Evolutionary conservation across 768 basidiomycete genomes (phyloP), one percentile per base, ranked within the genome.

Genomic region (Boletus subcaerulescens): DNA sequence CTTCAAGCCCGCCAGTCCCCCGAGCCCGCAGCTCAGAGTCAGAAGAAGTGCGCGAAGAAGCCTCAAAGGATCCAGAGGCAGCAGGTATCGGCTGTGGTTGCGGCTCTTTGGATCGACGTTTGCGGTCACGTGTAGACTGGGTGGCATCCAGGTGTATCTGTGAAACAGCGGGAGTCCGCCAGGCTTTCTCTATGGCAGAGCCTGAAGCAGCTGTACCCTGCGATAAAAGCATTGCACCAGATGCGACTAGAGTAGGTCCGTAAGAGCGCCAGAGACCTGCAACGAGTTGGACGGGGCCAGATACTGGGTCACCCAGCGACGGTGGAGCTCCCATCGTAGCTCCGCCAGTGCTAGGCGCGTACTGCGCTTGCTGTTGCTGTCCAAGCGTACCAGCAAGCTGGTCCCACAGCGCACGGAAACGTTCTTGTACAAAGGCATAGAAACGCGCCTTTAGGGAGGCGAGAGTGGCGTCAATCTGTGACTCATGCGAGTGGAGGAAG

Each of bases 401-500:
- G 43, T 81, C 84, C 91, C 91, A 92, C 3, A 88, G 59, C 9
- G 77, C 76, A 49, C 83, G 77, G 12, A 86, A 64, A 10, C 82
- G 80, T 31, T 82, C 79, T 62, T 89, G 89, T 7, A 91, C 52
- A 66, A 86, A 88, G 13, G 75, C 60, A 69, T 87, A 89, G 11
- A 82, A 67, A 15, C 78, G 76, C 5, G 73, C 73, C 64, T 86
- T 84, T 60, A 86, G 69, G 48, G 83, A 78, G 4, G 87, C 84
- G 39, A 97, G 81, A 6, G 87, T 77, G 14, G 82, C 81, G 68
- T 98, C 94, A 67, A 98, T 95, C 67, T 93, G 85, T 1, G 75
- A 63, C 71, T 98, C 94, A 66, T 97, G 90, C 18, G 81, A 74
- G 48, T 79, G 79, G 71, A 98, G 89, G 74, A 92, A 85, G 0